These are phyloP conservation scores for Akanthomyces dipterigenus DNA, from an alignment of 2,329 filamentous ascomycete species.

Conservation along the genomic window DNA sequence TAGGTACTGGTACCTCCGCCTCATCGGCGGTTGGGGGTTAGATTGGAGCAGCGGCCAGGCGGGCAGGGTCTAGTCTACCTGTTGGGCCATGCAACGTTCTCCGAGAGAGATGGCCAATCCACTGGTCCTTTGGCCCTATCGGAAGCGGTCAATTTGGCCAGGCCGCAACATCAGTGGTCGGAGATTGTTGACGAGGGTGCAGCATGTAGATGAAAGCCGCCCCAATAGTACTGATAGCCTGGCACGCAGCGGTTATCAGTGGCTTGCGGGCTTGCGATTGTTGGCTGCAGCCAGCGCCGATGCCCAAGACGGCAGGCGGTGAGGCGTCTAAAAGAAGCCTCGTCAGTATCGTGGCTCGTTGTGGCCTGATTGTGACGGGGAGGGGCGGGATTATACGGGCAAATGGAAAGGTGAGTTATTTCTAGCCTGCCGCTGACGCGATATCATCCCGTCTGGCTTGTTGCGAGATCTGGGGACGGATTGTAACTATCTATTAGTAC, in stretches of 20 bases:
- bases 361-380: not conserved
- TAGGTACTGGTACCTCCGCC: slow-evolving; percentile 7
- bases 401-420: not conserved
- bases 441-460: not conserved
- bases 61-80: not conserved
- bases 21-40: not conserved
- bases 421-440: not conserved
- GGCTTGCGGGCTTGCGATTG: not conserved
- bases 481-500: not conserved
- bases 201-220: slow-evolving; percentile 13
- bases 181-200: slow-evolving; percentile 15
- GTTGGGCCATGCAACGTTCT: slow-evolving; percentile 11
- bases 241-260: not conserved
- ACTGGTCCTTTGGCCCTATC: not conserved
- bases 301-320: not conserved
- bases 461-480: not conserved
- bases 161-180: slow-evolving; percentile 3
- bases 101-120: not conserved
- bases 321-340: slow-evolving; percentile 5
- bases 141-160: not conserved
- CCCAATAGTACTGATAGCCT: not conserved
- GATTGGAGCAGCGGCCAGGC: not conserved
- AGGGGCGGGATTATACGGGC: not conserved
- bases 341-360: not conserved
- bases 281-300: not conserved